A percentile compares a stretch with the other conserved stretches of the same genome.
Evolutionary conservation across 441 rosid species (phyloP).

Genomic region (Heliophila coronopifolia): DNA sequence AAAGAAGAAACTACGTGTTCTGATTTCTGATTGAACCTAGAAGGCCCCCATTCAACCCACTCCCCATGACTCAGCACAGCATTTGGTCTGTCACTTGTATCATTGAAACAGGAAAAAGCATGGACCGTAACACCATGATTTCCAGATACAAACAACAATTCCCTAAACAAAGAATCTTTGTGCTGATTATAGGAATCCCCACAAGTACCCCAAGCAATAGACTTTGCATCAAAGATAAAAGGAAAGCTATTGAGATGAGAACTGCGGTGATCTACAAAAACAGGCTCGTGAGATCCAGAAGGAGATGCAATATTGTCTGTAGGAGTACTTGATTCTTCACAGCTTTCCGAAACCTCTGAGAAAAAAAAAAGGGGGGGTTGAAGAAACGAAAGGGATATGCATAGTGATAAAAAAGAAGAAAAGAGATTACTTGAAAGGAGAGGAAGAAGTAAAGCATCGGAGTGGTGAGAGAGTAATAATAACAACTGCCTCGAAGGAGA

Average conservation of each 20-base stretch:
- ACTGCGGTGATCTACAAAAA: constrained; percentile 34
- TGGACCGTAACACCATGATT: constrained; percentile 68
- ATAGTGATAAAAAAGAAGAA: neutral
- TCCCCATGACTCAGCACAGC: constrained; percentile 53
- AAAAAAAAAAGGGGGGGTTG: constrained; percentile 2
- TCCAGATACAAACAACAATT: constrained; percentile 73
- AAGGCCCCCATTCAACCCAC: constrained; percentile 96
- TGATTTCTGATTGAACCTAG: constrained; percentile 29
- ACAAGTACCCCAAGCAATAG: constrained; percentile 85
- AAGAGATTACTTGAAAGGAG: constrained; percentile 44
- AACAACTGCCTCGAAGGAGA: constrained; percentile 77
- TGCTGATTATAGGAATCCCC: constrained; percentile 67
- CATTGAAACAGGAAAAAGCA: constrained; percentile 56
- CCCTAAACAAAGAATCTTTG: constrained; percentile 56
- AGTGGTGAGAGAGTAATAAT: constrained; percentile 58
- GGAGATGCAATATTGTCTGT: constrained; percentile 39
- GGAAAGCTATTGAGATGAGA: constrained; percentile 38
- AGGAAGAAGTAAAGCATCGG: constrained; percentile 73
- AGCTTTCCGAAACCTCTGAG: no score
- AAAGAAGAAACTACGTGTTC: constrained; percentile 34
- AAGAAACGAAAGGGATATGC: no score
- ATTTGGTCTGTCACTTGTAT: constrained; percentile 31
- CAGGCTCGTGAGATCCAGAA: constrained; percentile 44
- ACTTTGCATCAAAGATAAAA: constrained; percentile 61
- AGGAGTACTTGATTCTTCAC: constrained; percentile 30